These are phyloP conservation scores for Diaporthe capsici DNA, from an alignment of 2,329 filamentous ascomycete species.

Conservation along the genomic window DNA sequence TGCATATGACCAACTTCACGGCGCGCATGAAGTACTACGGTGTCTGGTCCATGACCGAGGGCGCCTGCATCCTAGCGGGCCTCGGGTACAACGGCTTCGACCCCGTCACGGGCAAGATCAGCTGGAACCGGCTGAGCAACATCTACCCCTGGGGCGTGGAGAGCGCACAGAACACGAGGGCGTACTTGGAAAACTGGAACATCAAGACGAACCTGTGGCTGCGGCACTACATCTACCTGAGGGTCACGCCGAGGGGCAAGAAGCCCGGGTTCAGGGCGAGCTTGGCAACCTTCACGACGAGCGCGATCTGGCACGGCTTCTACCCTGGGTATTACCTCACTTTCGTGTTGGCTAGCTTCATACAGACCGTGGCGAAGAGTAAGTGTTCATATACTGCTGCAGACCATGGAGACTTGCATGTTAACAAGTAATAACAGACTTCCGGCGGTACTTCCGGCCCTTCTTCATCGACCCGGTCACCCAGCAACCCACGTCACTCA, in stretches of 20 bases:
- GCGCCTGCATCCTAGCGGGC: slow-evolving; percentile 92
- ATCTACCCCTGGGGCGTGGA: slow-evolving; percentile 90
- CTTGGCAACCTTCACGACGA: slow-evolving; percentile 93
- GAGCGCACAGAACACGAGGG: slow-evolving; percentile 91
- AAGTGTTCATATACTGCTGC: slow-evolving; percentile 54
- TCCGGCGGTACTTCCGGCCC: slow-evolving; percentile 88
- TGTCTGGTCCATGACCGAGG: slow-evolving; percentile 94
- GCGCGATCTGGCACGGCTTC: slow-evolving; percentile 98
- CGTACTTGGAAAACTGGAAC: slow-evolving; percentile 94
- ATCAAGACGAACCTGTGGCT: slow-evolving; percentile 99
- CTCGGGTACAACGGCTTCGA: slow-evolving; percentile 96
- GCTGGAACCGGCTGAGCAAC: slow-evolving; percentile 92
- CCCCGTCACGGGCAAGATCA: slow-evolving; percentile 84
- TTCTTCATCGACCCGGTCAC: slow-evolving; percentile 90
- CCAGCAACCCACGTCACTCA: slow-evolving; percentile 75
- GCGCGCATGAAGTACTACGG: slow-evolving; percentile 95
- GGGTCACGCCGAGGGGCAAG: slow-evolving; percentile 94
- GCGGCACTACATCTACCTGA: slow-evolving; percentile 93
- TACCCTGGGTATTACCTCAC: slow-evolving; percentile 96
- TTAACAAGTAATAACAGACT: slow-evolving; percentile 69
- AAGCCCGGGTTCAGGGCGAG: slow-evolving; percentile 97
- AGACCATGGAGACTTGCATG: slow-evolving; percentile 40
- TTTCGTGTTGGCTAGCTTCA: slow-evolving; percentile 89
- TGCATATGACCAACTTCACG: slow-evolving; percentile 88
- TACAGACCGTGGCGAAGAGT: slow-evolving; percentile 97